Conservation (phyloP, 2,329 filamentous ascomycete genomes). For the Elsinoe batatas region DNA sequence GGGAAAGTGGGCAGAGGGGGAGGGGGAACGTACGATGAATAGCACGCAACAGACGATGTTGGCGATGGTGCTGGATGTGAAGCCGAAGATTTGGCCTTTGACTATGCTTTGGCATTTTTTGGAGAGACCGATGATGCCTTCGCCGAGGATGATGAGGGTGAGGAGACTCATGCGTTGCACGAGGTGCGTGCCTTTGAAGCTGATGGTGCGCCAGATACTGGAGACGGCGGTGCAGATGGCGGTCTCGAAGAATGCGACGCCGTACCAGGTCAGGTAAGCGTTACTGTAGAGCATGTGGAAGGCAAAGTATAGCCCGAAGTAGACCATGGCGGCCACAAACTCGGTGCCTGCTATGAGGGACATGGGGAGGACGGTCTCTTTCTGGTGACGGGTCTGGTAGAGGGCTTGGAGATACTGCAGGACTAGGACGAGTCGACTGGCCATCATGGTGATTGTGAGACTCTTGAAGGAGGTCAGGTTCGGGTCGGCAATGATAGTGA, state of each 20-base stretch:
- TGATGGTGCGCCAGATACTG: conserved; percentile 26
- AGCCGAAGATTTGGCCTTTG: conserved; percentile 20
- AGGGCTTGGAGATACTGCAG: conserved; percentile 32
- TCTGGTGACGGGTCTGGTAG: conserved; percentile 24
- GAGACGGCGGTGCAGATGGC: conserved; percentile 25
- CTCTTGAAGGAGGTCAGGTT: conserved; percentile 29
- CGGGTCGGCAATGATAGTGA: conserved; percentile 8
- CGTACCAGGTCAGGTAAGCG: conserved; percentile 46
- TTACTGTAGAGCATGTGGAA: conserved; percentile 21
- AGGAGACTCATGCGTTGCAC: conserved; percentile 30
- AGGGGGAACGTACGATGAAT: conserved; percentile 20
- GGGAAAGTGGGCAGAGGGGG: background rate
- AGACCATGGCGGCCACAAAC: conserved; percentile 26
- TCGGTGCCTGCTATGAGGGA: conserved; percentile 26
- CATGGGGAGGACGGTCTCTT: conserved; percentile 25
- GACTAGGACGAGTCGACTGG: conserved; percentile 27
- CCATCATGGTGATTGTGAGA: conserved; percentile 31
- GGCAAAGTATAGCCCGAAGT: conserved; percentile 25
- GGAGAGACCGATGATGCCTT: conserved; percentile 31
- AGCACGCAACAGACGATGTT: conserved; percentile 26
- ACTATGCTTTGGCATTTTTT: conserved; percentile 28
- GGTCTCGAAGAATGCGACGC: conserved; percentile 29
- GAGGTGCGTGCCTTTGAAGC: conserved; percentile 31
- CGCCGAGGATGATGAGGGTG: conserved; percentile 31
- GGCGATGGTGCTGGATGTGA: conserved; percentile 22